A percentile compares a stretch with the other conserved stretches of the same genome.
Conservation (phyloP, 352 stramenopile species). For the Blastocystis sp. region DNA sequence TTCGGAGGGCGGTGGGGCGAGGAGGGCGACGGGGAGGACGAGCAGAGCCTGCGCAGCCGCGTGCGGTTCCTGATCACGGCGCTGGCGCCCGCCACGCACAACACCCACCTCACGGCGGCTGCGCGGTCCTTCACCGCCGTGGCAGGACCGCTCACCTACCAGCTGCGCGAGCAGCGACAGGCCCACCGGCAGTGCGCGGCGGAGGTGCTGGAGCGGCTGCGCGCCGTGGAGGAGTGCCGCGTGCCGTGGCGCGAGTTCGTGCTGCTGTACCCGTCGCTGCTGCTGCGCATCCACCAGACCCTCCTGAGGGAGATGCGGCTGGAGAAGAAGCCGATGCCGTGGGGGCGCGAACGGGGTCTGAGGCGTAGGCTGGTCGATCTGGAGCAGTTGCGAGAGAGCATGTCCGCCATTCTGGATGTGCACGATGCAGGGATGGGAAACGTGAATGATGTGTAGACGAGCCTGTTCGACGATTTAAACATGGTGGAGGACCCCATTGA, state of each 20-base stretch:
- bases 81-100: not conserved
- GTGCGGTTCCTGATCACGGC: not conserved
- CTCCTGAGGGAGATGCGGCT: not conserved
- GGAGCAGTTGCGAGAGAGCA: not conserved
- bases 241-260: not conserved
- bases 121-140: not conserved
- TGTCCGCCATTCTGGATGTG: not conserved
- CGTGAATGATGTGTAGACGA: not conserved
- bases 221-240: not conserved
- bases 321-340: not conserved
- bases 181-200: not conserved
- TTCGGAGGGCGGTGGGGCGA: not conserved
- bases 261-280: not conserved
- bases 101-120: not conserved
- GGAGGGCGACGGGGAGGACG: not conserved
- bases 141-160: not conserved
- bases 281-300: not conserved
- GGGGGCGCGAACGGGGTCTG: not conserved
- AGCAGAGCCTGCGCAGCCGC: not conserved
- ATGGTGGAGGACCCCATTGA: constrained; percentile 40
- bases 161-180: not conserved
- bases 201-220: not conserved
- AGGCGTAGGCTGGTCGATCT: not conserved
- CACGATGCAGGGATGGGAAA: not conserved
- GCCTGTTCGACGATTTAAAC: not conserved